These are phyloP conservation scores for Zasmidium angulare DNA, from an alignment of 2,329 filamentous ascomycete species.

Conservation along the genomic window DNA sequence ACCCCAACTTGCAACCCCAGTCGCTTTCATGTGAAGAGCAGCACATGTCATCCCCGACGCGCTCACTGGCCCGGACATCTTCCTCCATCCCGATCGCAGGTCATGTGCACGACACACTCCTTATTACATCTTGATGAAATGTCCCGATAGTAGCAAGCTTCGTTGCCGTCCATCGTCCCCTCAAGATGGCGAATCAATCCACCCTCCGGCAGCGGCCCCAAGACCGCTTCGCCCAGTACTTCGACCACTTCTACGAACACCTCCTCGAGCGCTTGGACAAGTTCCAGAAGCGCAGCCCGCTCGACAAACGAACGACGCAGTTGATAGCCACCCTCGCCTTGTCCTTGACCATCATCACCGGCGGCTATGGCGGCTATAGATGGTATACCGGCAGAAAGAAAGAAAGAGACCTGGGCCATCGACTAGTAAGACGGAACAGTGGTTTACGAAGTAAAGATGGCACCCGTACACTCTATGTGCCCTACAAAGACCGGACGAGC, in stretches of 20 bases:
- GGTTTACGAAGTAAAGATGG: slow-evolving; percentile 93
- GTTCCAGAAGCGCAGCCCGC: slow-evolving; percentile 52
- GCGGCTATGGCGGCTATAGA: slow-evolving; percentile 74
- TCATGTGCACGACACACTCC: not conserved
- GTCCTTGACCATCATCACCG: slow-evolving; percentile 72
- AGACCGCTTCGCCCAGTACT: slow-evolving; percentile 33
- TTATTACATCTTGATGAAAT: not conserved
- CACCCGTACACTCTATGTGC: slow-evolving; percentile 90
- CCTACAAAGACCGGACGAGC: slow-evolving; percentile 81
- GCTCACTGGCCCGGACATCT: not conserved
- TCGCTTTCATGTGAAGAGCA: not conserved
- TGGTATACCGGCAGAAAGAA: slow-evolving; percentile 72
- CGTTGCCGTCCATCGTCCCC: not conserved
- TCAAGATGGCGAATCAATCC: slow-evolving; percentile 79
- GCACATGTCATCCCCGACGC: not conserved
- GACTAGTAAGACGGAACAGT: slow-evolving; percentile 85
- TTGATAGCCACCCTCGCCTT: slow-evolving; percentile 76
- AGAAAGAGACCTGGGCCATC: slow-evolving; percentile 79
- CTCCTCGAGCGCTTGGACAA: slow-evolving; percentile 47
- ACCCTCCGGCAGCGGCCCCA: slow-evolving; percentile 57
- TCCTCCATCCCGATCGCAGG: not conserved
- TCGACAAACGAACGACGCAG: slow-evolving; percentile 68
- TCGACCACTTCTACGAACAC: slow-evolving; percentile 42
- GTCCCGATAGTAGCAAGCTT: not conserved
- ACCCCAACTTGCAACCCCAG: not conserved